Evolutionary conservation across 441 rosid genomes (phyloP).

Genomic region (Raphanus hybrid): DNA sequence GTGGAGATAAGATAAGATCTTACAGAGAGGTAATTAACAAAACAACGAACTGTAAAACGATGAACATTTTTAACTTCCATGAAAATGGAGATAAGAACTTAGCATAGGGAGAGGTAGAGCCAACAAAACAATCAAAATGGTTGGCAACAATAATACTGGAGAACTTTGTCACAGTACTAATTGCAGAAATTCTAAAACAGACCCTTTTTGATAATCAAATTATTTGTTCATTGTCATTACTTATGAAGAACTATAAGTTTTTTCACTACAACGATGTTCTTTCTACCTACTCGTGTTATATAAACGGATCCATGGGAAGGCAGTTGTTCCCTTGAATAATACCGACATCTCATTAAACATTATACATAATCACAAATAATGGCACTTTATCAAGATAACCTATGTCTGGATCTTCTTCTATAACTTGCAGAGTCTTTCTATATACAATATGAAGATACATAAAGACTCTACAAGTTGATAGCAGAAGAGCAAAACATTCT

Average conservation of each 20-base stretch:
- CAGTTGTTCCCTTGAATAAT: background rate
- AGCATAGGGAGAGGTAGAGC: background rate
- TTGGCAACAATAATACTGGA: background rate
- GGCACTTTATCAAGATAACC: background rate
- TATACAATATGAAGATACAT: background rate
- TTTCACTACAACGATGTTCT: background rate
- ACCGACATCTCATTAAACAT: too few relatives aligned
- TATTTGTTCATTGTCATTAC: background rate
- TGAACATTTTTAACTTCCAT: background rate
- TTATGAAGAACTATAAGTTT: background rate
- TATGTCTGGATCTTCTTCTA: background rate
- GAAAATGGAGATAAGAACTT: background rate
- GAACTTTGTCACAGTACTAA: background rate
- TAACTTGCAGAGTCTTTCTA: constrained; percentile 7
- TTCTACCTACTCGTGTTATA: background rate
- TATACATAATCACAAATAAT: background rate
- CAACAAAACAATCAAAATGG: background rate
- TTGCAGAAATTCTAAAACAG: too few relatives aligned
- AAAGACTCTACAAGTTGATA: background rate
- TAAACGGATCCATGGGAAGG: background rate
- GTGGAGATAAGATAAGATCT: background rate
- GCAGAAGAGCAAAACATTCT: constrained; percentile 2
- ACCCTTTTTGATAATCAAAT: too few relatives aligned
- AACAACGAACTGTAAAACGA: too few relatives aligned
- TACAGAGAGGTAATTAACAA: background rate